Base-by-base conservation (phyloP, 23 red algal genomes). In the Agarophyton chilense region DNA sequence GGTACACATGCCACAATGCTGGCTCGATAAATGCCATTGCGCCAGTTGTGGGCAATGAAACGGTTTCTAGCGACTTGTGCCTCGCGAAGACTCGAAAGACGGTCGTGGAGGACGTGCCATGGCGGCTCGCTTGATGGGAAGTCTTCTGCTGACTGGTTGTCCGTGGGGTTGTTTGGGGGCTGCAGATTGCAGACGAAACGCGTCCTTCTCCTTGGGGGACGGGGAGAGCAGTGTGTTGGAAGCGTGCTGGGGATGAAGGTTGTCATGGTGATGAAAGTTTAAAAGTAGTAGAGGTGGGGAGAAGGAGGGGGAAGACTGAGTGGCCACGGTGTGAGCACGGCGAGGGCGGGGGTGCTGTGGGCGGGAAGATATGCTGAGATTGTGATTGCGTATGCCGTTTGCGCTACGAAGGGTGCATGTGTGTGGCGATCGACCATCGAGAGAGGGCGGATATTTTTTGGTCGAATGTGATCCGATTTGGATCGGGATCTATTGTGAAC, bases 1-100 rank as follows among this genome's bases (percentile, higher is more conserved):
- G 41, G 35, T 18, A 89, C 71, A 55, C 65, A 47, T 38, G 85
- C 85, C 11, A 89, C 71, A 39, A 89, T 71, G 68, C 38, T 53
- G 16, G 70, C 50, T 17, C 34, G 25, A 40, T 89, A 89, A 6
- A 62, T 56, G 10, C 85, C 85, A 22, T 70, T 62, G 19, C 85
- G 73, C 85, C 85, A 89, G 35, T 89, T 89, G 17, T 34, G 85
- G 8, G 85, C 85, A 56, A 89, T 68, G 1, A 18, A 26, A 11
- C 85, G 71, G 39, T 79, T 52, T 0, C 67, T 67, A 1, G 35
- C 55, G 32, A 77, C 85, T 72, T 89, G 45, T 35, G 55, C 57
- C 61, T 77, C 85, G 16, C 53, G 73, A 24, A 77, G 52, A 17
- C 31, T n/a, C 19, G 85, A 61, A 32, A 86, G 42, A 10, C 85